Conservation (phyloP, 2,329 filamentous ascomycete genomes). For the Aspergillus pseudoglaucus region DNA sequence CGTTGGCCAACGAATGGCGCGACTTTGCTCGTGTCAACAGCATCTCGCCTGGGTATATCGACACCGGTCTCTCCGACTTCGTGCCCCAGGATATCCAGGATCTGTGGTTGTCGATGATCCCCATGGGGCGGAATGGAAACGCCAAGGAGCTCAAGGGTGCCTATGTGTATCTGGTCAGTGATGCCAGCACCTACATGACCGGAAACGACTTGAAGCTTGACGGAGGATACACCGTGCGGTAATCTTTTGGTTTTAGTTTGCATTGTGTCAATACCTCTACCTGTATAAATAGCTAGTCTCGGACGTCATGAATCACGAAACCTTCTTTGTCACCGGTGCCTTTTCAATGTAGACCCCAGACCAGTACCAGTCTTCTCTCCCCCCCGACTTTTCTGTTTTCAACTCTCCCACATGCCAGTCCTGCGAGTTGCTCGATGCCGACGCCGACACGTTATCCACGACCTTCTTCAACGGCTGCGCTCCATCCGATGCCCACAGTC, state of each 20-base stretch:
- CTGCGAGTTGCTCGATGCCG: conserved; percentile 59
- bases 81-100: conserved; percentile 53
- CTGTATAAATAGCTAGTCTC: not conserved
- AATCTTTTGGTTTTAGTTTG: conserved; percentile 8
- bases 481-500: conserved; percentile 65
- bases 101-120: conserved; percentile 55
- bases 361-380: conserved; percentile 63
- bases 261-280: not conserved
- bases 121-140: conserved; percentile 55
- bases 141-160: conserved; percentile 60
- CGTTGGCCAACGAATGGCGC: conserved; percentile 63
- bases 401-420: conserved; percentile 70
- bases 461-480: conserved; percentile 51
- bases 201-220: conserved; percentile 44
- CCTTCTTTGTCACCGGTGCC: conserved; percentile 38
- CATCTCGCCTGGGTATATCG: conserved; percentile 63
- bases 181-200: conserved; percentile 46
- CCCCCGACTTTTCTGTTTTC: conserved; percentile 55
- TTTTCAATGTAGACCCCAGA: conserved; percentile 65
- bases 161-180: conserved; percentile 44
- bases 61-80: conserved; percentile 61
- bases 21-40: conserved; percentile 63
- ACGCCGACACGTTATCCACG: conserved; percentile 54
- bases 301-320: not conserved
- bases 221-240: conserved; percentile 44